Percentiles rank a stretch among this genome's conserved stretches.
Evolutionary conservation across 73 alveolate genomes (phyloP).

Genomic region (Tetrahymena elliotti): DNA sequence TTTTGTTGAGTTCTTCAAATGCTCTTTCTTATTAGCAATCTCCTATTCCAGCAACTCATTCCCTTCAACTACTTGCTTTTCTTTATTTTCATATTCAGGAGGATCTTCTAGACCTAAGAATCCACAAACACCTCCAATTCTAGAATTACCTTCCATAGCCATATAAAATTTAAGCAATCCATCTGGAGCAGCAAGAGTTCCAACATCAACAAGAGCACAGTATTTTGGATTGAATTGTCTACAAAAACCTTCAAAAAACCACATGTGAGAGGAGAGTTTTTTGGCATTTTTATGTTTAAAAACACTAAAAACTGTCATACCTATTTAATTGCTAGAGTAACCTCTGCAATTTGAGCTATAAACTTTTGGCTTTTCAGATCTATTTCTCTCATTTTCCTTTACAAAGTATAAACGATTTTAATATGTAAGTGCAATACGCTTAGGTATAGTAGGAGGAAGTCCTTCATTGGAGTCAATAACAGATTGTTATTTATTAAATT

Average conservation of each 20-base stretch:
- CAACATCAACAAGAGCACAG: constrained; percentile 34
- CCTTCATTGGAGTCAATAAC: neutral
- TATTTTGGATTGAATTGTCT: constrained; percentile 28
- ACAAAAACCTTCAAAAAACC: constrained; percentile 51
- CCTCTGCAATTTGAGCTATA: neutral
- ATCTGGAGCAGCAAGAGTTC: constrained; percentile 34
- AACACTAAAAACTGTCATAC: constrained; percentile 31
- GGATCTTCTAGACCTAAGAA: constrained; percentile 25
- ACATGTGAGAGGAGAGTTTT: constrained; percentile 35
- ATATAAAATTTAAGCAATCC: constrained; percentile 5
- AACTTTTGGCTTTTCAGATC: neutral
- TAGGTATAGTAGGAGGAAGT: neutral
- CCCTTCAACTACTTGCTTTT: neutral
- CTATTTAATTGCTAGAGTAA: neutral
- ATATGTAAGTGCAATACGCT: neutral
- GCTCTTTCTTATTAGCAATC: neutral
- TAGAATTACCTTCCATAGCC: constrained; percentile 31
- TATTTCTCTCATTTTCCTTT: neutral
- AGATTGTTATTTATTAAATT: neutral
- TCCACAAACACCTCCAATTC: constrained; percentile 46
- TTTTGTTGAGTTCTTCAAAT: neutral
- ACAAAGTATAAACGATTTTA: neutral
- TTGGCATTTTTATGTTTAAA: constrained; percentile 24
- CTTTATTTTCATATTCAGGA: neutral
- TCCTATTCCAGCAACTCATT: neutral